Conservation (phyloP, 352 stramenopile species). For the Lagenidium giganteum region DNA sequence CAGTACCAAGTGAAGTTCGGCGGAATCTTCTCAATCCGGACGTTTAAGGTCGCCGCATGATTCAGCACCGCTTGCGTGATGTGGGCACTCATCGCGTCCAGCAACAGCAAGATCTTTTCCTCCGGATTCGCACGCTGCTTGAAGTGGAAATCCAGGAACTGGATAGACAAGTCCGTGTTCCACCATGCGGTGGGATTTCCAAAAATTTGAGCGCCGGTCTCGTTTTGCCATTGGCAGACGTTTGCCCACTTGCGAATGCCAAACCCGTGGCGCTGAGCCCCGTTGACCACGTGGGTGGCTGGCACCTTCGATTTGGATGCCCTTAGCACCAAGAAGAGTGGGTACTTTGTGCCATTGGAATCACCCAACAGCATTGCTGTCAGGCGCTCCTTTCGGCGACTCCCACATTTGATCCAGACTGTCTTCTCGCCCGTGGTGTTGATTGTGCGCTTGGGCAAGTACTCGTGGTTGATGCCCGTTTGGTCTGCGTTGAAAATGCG, state of each 20-base stretch:
- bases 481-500: conserved; percentile 11
- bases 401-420: conserved; percentile 15
- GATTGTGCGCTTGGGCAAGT: conserved; percentile 12
- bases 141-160: conserved; percentile 29
- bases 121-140: conserved; percentile 1
- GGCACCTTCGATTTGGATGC: conserved; percentile 2
- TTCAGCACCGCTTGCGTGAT: conserved; percentile 15
- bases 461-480: conserved; percentile 8
- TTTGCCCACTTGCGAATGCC: conserved; percentile 1
- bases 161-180: conserved; percentile 14
- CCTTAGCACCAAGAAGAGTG: conserved; percentile 24
- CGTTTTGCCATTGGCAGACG: conserved; percentile 3
- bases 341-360: conserved; percentile 19
- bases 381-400: conserved; percentile 19
- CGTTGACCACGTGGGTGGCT: conserved; percentile 8
- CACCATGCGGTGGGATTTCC: conserved; percentile 20
- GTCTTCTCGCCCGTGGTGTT: background rate
- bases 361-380: conserved; percentile 24
- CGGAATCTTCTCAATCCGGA: conserved; percentile 9
- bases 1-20: conserved; percentile 10
- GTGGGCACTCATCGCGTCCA: conserved; percentile 23
- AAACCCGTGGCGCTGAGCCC: conserved; percentile 9
- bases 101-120: conserved; percentile 18
- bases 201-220: conserved; percentile 11
- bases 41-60: conserved; percentile 8